Conservation (phyloP, 495 filamentous ascomycete species). For the Penicillium cosmopolitanum region DNA sequence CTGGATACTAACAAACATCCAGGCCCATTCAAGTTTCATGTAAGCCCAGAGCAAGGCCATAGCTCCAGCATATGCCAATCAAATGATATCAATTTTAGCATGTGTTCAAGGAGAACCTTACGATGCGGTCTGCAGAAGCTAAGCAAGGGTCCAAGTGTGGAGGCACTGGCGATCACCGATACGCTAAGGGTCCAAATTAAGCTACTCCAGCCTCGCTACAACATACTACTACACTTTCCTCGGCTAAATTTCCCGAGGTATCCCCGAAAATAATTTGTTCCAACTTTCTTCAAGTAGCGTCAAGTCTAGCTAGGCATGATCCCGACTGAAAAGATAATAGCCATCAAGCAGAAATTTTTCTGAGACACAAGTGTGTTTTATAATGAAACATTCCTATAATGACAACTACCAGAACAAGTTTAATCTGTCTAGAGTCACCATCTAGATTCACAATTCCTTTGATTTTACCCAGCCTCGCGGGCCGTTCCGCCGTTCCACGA, state of each 20-base stretch:
- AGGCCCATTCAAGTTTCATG: neutral
- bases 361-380: slow-evolving; percentile 9
- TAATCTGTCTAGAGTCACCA: slow-evolving; percentile 2
- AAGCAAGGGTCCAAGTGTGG: slow-evolving; percentile 11
- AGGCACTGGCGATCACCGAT: neutral
- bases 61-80: neutral
- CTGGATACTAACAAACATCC: neutral
- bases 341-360: neutral
- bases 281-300: slow-evolving; percentile 3
- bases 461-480: neutral
- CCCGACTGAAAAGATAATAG: neutral
- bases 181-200: neutral
- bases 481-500: too few relatives aligned
- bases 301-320: neutral
- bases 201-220: neutral
- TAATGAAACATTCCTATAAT: slow-evolving; percentile 12
- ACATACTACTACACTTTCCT: neutral
- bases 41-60: neutral
- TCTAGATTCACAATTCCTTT: neutral
- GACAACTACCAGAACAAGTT: neutral
- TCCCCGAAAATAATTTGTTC: neutral
- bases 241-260: slow-evolving; percentile 2
- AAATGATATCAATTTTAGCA: neutral
- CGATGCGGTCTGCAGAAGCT: neutral
- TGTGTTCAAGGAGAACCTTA: neutral